Conservation (phyloP, 108 stramenopile species). For the Schizochytrium sp. region DNA sequence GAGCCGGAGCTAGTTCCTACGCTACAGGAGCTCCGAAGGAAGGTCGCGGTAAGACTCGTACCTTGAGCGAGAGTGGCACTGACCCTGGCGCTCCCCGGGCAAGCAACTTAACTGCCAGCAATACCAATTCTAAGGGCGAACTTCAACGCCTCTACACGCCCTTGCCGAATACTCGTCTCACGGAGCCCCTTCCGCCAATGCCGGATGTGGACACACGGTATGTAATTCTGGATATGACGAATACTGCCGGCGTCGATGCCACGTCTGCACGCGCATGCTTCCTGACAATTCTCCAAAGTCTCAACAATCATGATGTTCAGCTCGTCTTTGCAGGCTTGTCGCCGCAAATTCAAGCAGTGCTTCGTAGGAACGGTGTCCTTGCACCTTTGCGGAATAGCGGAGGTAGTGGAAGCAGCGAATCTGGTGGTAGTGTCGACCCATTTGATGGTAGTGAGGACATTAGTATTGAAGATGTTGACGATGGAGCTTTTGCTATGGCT, state of each 20-base stretch:
- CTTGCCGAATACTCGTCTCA: background rate
- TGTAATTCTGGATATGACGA: conserved; percentile 57
- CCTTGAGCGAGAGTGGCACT: conserved; percentile 26
- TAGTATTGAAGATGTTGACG: background rate
- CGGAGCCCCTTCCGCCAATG: background rate
- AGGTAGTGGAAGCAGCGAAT: background rate
- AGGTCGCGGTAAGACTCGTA: background rate
- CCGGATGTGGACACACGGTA: conserved; percentile 29
- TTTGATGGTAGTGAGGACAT: background rate
- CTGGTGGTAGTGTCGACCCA: conserved; percentile 3
- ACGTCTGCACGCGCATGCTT: conserved; percentile 78
- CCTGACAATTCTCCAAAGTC: conserved; percentile 68
- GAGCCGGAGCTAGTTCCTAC: background rate
- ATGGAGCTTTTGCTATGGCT: conserved; percentile 4
- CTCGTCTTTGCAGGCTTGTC: conserved; percentile 68
- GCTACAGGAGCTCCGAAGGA: background rate
- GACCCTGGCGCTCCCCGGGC: background rate
- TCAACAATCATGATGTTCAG: conserved; percentile 58
- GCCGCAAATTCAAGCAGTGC: background rate
- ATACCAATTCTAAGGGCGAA: background rate
- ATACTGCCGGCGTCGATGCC: conserved; percentile 71
- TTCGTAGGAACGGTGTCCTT: conserved; percentile 1
- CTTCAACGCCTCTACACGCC: conserved; percentile 30
- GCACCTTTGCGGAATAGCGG: background rate
- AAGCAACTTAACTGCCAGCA: background rate